Evolutionary conservation across 768 basidiomycete species (phyloP).

Genomic region (Polyporus arcularius): DNA sequence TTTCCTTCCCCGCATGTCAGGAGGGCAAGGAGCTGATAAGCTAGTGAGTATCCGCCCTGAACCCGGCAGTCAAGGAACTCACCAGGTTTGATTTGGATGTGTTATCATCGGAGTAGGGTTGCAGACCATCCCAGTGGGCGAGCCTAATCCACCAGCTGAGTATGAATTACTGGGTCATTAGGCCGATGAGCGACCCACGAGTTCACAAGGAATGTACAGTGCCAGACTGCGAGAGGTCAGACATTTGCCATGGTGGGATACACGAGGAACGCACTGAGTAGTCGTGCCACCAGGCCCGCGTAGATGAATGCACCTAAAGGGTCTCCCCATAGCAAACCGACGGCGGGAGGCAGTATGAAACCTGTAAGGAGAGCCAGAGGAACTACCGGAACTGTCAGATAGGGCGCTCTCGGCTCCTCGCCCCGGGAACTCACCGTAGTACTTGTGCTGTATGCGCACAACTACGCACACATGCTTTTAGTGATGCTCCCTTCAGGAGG

Average conservation of each 20-base stretch:
- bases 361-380: slow-evolving; percentile 61
- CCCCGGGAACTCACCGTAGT: slow-evolving; percentile 49
- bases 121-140: slow-evolving; percentile 81
- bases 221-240: slow-evolving; percentile 49
- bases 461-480: slow-evolving; percentile 41
- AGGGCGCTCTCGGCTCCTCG: too few species aligned
- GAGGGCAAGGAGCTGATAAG: slow-evolving; percentile 58
- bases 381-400: slow-evolving; percentile 38
- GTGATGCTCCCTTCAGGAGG: neutral
- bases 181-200: slow-evolving; percentile 45
- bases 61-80: slow-evolving; percentile 22
- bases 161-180: neutral
- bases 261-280: slow-evolving; percentile 49
- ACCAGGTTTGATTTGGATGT: slow-evolving; percentile 77
- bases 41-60: neutral
- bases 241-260: neutral
- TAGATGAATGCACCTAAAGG: slow-evolving; percentile 68
- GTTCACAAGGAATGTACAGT: slow-evolving; percentile 71
- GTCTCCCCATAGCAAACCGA: slow-evolving; percentile 66
- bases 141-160: slow-evolving; percentile 40
- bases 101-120: slow-evolving; percentile 80
- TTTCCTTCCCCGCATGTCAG: slow-evolving; percentile 78
- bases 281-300: slow-evolving; percentile 64
- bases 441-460: slow-evolving; percentile 67
- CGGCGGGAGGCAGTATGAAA: slow-evolving; percentile 53